phyloP scores from a whole-genome alignment of 768 basidiomycete genomes.

The Lentinula boryana region DNA sequence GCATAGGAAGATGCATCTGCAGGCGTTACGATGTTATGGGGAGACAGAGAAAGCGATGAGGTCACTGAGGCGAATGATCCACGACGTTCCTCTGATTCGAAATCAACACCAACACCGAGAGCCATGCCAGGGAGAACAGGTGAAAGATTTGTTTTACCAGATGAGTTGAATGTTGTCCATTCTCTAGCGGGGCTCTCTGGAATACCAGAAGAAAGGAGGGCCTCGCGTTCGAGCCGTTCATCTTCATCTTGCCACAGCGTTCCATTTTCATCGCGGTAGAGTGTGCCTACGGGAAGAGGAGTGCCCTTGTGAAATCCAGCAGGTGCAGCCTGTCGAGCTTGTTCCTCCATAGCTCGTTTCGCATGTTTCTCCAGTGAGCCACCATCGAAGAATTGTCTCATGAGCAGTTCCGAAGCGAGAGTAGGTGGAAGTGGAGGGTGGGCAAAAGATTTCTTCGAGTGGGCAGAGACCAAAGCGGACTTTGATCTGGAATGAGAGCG shows the following conservation, averaged over 20 bases:
- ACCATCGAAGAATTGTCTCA: constrained; percentile 67
- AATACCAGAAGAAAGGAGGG: constrained; percentile 39
- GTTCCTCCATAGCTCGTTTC: constrained; percentile 46
- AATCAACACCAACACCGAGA: constrained; percentile 5
- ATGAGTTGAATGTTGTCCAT: constrained; percentile 37
- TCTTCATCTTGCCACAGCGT: constrained; percentile 69
- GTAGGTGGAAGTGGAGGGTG: constrained; percentile 34
- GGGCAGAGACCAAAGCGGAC: constrained; percentile 23
- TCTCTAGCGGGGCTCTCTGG: constrained; percentile 15
- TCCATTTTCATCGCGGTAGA: constrained; percentile 56
- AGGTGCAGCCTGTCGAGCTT: constrained; percentile 39
- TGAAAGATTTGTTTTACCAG: constrained; percentile 15
- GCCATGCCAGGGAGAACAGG: constrained; percentile 7
- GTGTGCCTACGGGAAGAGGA: constrained; percentile 35
- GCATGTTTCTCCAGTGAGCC: constrained; percentile 52
- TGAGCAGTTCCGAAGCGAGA: constrained; percentile 57
- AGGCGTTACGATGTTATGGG: not conserved
- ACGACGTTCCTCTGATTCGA: constrained; percentile 7
- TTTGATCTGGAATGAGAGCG: constrained; percentile 16
- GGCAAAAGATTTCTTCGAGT: constrained; percentile 13
- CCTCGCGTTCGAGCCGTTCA: constrained; percentile 64
- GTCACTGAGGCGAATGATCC: constrained; percentile 2
- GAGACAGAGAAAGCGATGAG: constrained; percentile 1
- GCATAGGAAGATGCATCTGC: not conserved
- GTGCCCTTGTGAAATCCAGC: constrained; percentile 11